Percentiles rank a stretch among this genome's conserved stretches.
Conservation (phyloP, 345 rosid species). For the Adansonia digitata region DNA sequence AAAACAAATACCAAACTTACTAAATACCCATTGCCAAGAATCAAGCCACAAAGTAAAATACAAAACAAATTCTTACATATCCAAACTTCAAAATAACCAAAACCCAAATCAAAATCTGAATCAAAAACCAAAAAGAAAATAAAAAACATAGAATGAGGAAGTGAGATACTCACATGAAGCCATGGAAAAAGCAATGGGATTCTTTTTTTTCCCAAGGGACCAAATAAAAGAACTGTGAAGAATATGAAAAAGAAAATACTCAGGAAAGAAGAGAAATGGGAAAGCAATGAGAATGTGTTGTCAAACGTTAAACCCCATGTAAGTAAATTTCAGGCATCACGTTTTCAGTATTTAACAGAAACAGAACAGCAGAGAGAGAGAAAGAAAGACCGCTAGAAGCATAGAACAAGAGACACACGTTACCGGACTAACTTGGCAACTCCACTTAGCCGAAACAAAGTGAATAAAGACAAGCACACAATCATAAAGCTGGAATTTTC, state of each 20-base stretch:
- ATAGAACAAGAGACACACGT: not conserved
- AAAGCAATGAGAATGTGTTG: not conserved
- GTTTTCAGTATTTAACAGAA: not conserved
- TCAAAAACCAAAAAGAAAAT: not conserved
- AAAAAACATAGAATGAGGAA: not conserved
- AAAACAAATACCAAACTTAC: not conserved
- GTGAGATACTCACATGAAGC: conserved; percentile 14
- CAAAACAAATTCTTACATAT: too few relatives aligned
- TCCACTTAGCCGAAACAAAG: not conserved
- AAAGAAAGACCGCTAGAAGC: too few relatives aligned
- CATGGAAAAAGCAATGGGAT: not conserved
- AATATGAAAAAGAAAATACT: not conserved
- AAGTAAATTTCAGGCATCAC: not conserved
- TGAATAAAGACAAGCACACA: not conserved
- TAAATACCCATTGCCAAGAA: not conserved
- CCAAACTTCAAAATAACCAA: not conserved
- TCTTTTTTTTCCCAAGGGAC: not conserved
- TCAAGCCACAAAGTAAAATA: conserved; percentile 1
- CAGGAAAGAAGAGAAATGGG: not conserved
- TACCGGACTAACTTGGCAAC: not conserved
- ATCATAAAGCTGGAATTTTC: not conserved
- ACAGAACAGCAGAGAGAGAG: not conserved
- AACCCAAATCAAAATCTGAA: not conserved
- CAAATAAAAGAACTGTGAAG: not conserved
- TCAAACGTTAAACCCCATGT: conserved; percentile 8